Percentiles rank a stretch among this genome's conserved stretches.
These are phyloP conservation scores for Aspergillus bertholletiae DNA, from an alignment of 495 filamentous ascomycete genomes.

Conservation along the genomic window DNA sequence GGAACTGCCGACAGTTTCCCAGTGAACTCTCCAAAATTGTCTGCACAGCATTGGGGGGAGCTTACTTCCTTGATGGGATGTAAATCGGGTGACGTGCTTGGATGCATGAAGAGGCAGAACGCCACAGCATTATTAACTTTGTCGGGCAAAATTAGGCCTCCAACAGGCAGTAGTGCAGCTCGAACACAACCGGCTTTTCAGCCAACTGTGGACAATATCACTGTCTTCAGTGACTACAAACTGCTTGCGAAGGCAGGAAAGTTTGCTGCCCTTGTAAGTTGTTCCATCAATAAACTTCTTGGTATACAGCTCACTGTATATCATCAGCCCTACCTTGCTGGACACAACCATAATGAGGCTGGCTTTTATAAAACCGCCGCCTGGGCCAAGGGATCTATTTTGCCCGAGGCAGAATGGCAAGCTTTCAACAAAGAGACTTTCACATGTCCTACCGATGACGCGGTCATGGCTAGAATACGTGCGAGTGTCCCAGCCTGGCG, in stretches of 20 bases:
- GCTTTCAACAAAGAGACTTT: not conserved
- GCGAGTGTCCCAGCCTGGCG: conserved; percentile 45
- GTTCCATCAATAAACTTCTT: no score
- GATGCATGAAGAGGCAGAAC: not conserved
- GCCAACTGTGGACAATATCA: not conserved
- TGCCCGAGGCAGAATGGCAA: not conserved
- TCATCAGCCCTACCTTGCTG: not conserved
- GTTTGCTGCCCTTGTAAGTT: not conserved
- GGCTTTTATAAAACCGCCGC: not conserved
- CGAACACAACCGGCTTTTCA: not conserved
- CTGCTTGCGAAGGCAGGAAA: not conserved
- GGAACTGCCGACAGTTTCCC: conserved; percentile 47
- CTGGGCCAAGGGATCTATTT: not conserved
- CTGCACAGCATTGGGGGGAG: conserved; percentile 32
- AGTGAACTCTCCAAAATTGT: conserved; percentile 23
- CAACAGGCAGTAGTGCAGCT: not conserved
- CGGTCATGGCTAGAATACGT: not conserved
- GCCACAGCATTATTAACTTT: not conserved
- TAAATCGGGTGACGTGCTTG: conserved; percentile 27
- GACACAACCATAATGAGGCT: not conserved
- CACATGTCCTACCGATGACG: not conserved
- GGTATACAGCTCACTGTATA: not conserved
- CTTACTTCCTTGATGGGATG: conserved; percentile 39
- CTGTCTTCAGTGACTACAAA: not conserved
- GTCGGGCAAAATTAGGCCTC: not conserved